Conservation (phyloP, 2,329 filamentous ascomycete species). For the Aureobasidium sp. region DNA sequence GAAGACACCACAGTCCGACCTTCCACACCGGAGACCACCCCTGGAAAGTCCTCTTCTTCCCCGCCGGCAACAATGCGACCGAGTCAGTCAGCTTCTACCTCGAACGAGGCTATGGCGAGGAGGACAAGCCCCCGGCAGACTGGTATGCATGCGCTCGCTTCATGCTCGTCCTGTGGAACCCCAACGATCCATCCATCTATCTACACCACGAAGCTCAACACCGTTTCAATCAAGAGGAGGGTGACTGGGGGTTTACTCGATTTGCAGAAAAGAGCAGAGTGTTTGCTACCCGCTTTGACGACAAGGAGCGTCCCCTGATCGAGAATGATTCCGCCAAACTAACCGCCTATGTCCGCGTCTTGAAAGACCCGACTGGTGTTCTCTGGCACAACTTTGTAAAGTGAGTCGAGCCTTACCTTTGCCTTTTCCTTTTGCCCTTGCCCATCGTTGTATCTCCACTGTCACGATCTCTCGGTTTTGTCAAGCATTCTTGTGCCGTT, state of each 20-base stretch:
- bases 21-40: slow-evolving; percentile 83
- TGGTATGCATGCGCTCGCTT: slow-evolving; percentile 98
- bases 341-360: slow-evolving; percentile 72
- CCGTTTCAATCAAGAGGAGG: slow-evolving; percentile 91
- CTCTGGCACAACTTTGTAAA: slow-evolving; percentile 88
- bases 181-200: slow-evolving; percentile 81
- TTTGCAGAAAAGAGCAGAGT: slow-evolving; percentile 84
- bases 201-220: slow-evolving; percentile 75
- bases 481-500: neutral
- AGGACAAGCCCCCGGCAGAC: slow-evolving; percentile 66
- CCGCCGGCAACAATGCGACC: slow-evolving; percentile 79
- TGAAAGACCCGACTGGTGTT: slow-evolving; percentile 82
- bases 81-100: slow-evolving; percentile 93
- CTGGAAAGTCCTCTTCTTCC: slow-evolving; percentile 95
- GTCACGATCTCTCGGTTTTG: neutral
- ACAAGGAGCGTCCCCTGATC: slow-evolving; percentile 60
- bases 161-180: slow-evolving; percentile 87
- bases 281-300: slow-evolving; percentile 72
- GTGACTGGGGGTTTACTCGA: slow-evolving; percentile 97
- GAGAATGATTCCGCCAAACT: slow-evolving; percentile 73
- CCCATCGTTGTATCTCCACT: neutral
- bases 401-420: slow-evolving; percentile 27
- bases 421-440: neutral
- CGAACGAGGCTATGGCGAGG: slow-evolving; percentile 79
- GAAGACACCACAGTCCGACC: slow-evolving; percentile 79